phyloP scores from a whole-genome alignment of 2,329 filamentous ascomycete genomes.

The Beauveria australis region DNA sequence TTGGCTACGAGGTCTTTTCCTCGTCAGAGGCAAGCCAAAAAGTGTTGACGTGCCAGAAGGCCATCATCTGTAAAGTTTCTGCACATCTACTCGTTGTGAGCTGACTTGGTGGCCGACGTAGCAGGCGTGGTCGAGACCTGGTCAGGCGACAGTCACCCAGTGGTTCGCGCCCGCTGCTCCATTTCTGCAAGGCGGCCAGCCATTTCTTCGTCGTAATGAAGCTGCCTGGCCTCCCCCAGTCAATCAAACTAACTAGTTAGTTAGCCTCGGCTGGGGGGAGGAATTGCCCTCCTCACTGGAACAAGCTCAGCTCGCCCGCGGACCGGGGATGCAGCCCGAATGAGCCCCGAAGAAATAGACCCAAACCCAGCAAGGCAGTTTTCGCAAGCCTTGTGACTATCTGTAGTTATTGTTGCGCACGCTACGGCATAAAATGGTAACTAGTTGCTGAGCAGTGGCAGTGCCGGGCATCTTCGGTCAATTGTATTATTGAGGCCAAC shows the following conservation, averaged over 20 bases:
- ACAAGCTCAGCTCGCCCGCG: not conserved
- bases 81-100: not conserved
- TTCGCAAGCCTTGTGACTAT: conserved; percentile 3
- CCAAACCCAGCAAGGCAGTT: conserved; percentile 6
- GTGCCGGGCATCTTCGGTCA: not conserved
- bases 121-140: not conserved
- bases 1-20: not conserved
- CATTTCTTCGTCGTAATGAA: not conserved
- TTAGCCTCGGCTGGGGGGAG: not conserved
- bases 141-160: not conserved
- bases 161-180: not conserved
- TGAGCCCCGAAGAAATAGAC: not conserved
- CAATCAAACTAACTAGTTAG: not conserved
- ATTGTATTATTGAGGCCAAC: not conserved
- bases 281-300: not conserved
- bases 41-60: too few species aligned
- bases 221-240: not conserved
- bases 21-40: too few species aligned
- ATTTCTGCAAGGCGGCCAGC: not conserved
- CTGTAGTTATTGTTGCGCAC: too few species aligned
- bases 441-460: not conserved
- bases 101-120: not conserved
- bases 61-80: not conserved
- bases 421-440: too few species aligned
- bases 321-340: not conserved